Conservation (phyloP, 441 rosid species). For the Gossypium schwendimanii region DNA sequence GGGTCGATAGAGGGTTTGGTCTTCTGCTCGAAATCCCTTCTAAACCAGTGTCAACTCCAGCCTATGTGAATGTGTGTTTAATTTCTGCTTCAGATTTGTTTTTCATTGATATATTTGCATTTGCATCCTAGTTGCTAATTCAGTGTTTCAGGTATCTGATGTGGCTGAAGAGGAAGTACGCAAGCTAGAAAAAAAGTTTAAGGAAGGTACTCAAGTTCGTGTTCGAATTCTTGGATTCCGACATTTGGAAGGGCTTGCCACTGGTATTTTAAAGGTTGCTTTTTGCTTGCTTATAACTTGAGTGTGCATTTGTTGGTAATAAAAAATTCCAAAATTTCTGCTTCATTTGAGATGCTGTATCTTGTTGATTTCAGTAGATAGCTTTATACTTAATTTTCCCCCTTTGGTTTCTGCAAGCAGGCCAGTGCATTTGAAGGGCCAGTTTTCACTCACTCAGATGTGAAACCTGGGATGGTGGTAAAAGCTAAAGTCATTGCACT, state of each 20-base stretch:
- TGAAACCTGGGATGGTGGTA: conserved; percentile 93
- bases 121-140: conserved; percentile 20
- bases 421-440: conserved; percentile 91
- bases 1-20: conserved; percentile 81
- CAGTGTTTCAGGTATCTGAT: conserved; percentile 60
- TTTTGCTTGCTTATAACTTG: conserved; percentile 12
- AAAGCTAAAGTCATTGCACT: conserved; percentile 72
- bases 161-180: conserved; percentile 72
- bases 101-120: conserved; percentile 7
- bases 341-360: conserved; percentile 8
- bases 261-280: conserved; percentile 77
- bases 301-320: not conserved
- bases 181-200: conserved; percentile 76
- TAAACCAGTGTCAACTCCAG: conserved; percentile 53
- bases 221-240: conserved; percentile 76
- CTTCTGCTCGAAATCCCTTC: conserved; percentile 90
- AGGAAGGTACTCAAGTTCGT: conserved; percentile 74
- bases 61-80: conserved; percentile 74
- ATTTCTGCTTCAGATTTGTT: conserved; percentile 11
- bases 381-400: not conserved
- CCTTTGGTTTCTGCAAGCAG: conserved; percentile 39
- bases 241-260: conserved; percentile 90
- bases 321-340: not conserved
- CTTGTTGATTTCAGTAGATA: conserved; percentile 3
- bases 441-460: conserved; percentile 89